These are phyloP conservation scores for Colletotrichum australisinense DNA, from an alignment of 2,329 filamentous ascomycete species.

Conservation along the genomic window DNA sequence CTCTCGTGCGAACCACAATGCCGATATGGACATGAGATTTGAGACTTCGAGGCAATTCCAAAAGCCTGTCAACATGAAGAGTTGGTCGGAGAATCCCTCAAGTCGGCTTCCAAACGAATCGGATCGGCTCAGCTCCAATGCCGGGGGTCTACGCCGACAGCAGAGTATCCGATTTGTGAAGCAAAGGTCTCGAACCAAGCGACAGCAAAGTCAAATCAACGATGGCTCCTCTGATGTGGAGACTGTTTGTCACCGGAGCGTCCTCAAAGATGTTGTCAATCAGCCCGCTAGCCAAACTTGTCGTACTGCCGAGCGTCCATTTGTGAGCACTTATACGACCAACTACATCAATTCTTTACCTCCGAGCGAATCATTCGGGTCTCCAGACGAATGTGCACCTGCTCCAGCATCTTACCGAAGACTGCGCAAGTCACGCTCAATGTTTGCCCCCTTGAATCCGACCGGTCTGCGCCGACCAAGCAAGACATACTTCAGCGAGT, in stretches of 20 bases:
- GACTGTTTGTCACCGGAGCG: not conserved
- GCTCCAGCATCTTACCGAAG: conserved; percentile 60
- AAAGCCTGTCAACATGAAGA: not conserved
- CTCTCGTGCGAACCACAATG: conserved; percentile 58
- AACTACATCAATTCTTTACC: conserved; percentile 29
- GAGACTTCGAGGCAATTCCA: conserved; percentile 18
- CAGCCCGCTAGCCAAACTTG: not conserved
- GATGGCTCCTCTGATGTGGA: not conserved
- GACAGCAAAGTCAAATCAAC: not conserved
- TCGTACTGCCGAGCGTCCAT: not conserved
- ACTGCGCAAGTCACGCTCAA: conserved; percentile 66
- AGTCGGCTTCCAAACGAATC: conserved; percentile 34
- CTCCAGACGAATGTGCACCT: conserved; percentile 58
- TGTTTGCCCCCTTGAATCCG: conserved; percentile 54
- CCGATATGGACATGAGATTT: conserved; percentile 47
- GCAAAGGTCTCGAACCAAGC: conserved; percentile 33
- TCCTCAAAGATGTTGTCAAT: conserved; percentile 1
- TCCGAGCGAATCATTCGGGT: conserved; percentile 9
- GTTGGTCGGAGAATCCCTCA: not conserved
- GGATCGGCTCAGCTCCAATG: conserved; percentile 24
- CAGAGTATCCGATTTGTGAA: conserved; percentile 68
- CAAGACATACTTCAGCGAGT: conserved; percentile 24
- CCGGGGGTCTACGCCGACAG: conserved; percentile 50
- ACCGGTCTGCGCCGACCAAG: conserved; percentile 5
- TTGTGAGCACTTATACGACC: conserved; percentile 15